Evolutionary conservation across 106 monocot species (phyloP).

Genomic region (Alisma plantagoaquatica): DNA sequence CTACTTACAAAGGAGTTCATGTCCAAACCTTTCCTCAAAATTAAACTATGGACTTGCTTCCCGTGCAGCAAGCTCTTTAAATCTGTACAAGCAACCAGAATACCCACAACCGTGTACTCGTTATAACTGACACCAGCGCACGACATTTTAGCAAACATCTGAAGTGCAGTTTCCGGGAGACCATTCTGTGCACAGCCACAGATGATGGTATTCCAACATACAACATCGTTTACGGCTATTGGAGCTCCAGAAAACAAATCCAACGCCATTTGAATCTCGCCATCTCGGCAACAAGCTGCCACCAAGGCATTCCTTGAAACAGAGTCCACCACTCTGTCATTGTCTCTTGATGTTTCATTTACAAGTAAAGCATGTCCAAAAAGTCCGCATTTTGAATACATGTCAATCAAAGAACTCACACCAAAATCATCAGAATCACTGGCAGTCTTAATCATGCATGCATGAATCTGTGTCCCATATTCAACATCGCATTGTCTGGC

Average conservation of each 20-base stretch:
- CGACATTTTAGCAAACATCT: constrained; percentile 10
- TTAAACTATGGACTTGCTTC: constrained; percentile 15
- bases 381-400: constrained; percentile 19
- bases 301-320: constrained; percentile 16
- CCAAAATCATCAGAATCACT: constrained; percentile 10
- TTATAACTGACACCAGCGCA: neutral
- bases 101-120: constrained; percentile 12
- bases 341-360: no score
- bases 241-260: constrained; percentile 3
- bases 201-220: constrained; percentile 20
- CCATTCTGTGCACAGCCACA: constrained; percentile 12
- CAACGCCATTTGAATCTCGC: constrained; percentile 9
- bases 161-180: neutral
- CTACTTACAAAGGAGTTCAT: constrained; percentile 8
- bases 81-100: constrained; percentile 10
- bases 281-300: constrained; percentile 17
- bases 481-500: neutral
- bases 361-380: no score
- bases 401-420: constrained; percentile 12
- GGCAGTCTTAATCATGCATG: neutral
- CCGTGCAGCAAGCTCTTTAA: constrained; percentile 16
- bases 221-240: neutral
- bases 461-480: constrained; percentile 7
- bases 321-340: neutral
- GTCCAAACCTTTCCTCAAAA: constrained; percentile 3